These are phyloP conservation scores for Penicillium chermesinum DNA, from an alignment of 495 filamentous ascomycete genomes.

Conservation along the genomic window DNA sequence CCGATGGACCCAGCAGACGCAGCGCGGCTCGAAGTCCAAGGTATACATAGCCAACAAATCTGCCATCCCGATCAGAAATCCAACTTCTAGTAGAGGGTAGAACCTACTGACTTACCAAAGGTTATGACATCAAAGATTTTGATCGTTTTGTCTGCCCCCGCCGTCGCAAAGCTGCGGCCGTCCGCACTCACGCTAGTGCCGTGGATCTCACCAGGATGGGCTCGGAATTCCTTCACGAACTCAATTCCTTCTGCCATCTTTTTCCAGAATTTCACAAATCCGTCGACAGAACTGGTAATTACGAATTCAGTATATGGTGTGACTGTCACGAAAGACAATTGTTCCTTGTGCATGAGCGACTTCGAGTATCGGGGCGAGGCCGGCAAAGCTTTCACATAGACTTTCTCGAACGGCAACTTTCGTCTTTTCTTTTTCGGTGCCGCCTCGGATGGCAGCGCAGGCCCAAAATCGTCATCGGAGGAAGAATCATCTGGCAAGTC, in stretches of 20 bases:
- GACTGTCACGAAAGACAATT: conserved; percentile 77
- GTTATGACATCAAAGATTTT: conserved; percentile 97
- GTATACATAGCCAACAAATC: conserved; percentile 79
- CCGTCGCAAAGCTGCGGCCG: conserved; percentile 89
- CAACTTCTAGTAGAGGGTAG: too few species aligned
- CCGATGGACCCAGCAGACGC: conserved; percentile 89
- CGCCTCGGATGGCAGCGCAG: conserved; percentile 67
- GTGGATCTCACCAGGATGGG: conserved; percentile 79
- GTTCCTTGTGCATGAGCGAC: conserved; percentile 97
- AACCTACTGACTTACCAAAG: conserved; percentile 52
- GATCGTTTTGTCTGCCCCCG: conserved; percentile 77
- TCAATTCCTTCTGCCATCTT: conserved; percentile 86
- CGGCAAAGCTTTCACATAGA: conserved; percentile 88
- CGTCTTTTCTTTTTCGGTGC: conserved; percentile 87
- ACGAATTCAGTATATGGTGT: conserved; percentile 90
- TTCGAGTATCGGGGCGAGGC: conserved; percentile 81
- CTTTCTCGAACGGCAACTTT: conserved; percentile 87
- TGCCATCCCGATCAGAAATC: conserved; percentile 24
- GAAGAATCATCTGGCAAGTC: conserved; percentile 51
- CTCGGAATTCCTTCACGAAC: conserved; percentile 96
- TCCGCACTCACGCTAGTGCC: conserved; percentile 80
- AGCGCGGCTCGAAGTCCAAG: conserved; percentile 66
- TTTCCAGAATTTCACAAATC: conserved; percentile 99
- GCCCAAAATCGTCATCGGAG: conserved; percentile 92
- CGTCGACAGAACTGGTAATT: conserved; percentile 88